Evolutionary conservation across 495 filamentous ascomycete genomes (phyloP), one percentile per base, ranked within the genome.

Genomic region (Chlorociboria aeruginascens): DNA sequence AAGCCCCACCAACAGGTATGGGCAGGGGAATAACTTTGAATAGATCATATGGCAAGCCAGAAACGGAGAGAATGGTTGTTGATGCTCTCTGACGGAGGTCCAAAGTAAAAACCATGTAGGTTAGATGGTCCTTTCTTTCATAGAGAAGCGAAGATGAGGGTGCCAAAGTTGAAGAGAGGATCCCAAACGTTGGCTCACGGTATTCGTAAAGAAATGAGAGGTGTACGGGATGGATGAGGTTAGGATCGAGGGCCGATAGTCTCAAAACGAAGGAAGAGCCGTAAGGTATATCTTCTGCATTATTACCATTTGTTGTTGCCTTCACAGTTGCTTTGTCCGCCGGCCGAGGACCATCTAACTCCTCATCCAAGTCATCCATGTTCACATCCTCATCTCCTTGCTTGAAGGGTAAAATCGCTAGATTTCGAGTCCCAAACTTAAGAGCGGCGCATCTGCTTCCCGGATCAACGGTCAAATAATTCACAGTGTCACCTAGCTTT

Each of bases 171-270:
- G 86, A 82, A 46, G 87, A 93, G 37, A 98, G 66, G 52, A 98
- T 87, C 32, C 92, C 92, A 66, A 99, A 95, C 1, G 92, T 96
- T 25, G 92, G 92, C 65, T 95, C 92, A 50, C 92, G 82, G 63
- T 97, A 99, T 67, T 96, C 90, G 69, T 96, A 77, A 50, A 99
- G 72, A 64, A 99, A 99, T 34, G 85, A 80, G 56, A 99, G 74
- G 56, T 92, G 87, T 61, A 95, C 82, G 36, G 89, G 86, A 65
- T 95, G 82, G 41, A 84, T 75, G 49, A 97, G 73, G 48, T 74
- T 79, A 54, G 89, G 85, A 57, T 99, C 90, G 62, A 99, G 72
- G 55, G 83, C 76, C 45, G 87, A 82, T 61, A 95, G 68, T 43
- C 87, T 81, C 48, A 95, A 70, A 50, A 94, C 87, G 68, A 95